Percentiles rank a stretch among this genome's conserved stretches.
Conservation (phyloP, 1,284 basidiomycete genomes). For the Acaromyces ingoldii region DNA sequence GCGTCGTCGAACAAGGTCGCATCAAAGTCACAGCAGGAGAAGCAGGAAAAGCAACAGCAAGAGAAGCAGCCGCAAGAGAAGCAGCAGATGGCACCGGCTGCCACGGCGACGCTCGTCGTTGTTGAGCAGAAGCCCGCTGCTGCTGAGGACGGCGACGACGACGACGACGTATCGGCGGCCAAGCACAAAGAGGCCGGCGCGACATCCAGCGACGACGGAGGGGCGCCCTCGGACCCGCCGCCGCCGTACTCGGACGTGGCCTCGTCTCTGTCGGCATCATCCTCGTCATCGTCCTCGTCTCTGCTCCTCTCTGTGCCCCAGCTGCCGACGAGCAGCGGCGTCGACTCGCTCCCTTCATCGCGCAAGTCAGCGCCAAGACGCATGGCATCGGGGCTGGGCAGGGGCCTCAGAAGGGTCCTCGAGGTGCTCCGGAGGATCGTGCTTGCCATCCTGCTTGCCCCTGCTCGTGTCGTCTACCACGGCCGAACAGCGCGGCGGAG, state of each 20-base stretch:
- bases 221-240: not conserved
- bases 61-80: not conserved
- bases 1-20: not conserved
- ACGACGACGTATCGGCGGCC: not conserved
- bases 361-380: not conserved
- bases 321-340: not conserved
- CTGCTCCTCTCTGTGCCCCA: not conserved
- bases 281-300: not conserved
- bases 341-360: not conserved
- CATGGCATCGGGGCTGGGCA: not conserved
- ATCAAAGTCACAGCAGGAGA: not conserved
- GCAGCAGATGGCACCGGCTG: not conserved
- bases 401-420: not conserved
- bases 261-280: not conserved
- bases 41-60: not conserved
- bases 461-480: not conserved
- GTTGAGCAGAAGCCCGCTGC: no score
- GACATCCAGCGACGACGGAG: not conserved
- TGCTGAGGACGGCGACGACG: not conserved
- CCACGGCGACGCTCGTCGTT: no score
- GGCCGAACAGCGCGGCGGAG: not conserved
- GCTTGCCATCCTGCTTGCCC: conserved; percentile 6
- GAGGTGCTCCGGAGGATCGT: not conserved
- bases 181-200: not conserved
- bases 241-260: conserved; percentile 7